Evolutionary conservation across 2,329 filamentous ascomycete genomes (phyloP).

Genomic region (Cordyceps sp.): DNA sequence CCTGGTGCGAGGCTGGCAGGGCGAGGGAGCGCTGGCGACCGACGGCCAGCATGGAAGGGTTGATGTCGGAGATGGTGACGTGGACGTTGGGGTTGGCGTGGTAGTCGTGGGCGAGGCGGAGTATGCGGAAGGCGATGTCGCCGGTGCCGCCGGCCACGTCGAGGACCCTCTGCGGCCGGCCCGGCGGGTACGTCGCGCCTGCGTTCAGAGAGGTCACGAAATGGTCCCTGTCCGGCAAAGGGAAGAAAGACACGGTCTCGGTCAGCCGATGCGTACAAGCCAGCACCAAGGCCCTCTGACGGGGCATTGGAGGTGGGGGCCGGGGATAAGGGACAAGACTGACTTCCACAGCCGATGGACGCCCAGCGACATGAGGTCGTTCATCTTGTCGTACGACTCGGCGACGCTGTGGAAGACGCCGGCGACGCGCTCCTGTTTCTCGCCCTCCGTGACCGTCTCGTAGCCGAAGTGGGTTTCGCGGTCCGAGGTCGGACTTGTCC

Average conservation of each 20-base stretch:
- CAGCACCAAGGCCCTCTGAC: no score
- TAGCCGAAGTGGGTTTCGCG: conserved; percentile 82
- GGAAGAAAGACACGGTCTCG: not conserved
- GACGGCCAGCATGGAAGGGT: conserved; percentile 83
- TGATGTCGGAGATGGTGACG: conserved; percentile 92
- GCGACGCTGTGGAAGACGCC: conserved; percentile 92
- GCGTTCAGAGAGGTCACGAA: conserved; percentile 88
- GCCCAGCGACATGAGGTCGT: conserved; percentile 96
- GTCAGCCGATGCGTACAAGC: no score
- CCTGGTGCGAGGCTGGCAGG: conserved; percentile 36
- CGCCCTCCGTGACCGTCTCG: conserved; percentile 61
- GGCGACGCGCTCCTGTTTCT: conserved; percentile 60
- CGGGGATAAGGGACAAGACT: conserved; percentile 8
- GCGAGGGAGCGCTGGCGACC: conserved; percentile 60
- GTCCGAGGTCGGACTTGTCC: conserved; percentile 19
- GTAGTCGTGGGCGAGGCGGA: conserved; percentile 77
- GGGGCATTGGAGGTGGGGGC: not conserved
- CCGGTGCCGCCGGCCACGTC: conserved; percentile 95
- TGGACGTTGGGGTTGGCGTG: conserved; percentile 55
- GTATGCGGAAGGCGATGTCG: conserved; percentile 93
- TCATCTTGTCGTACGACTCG: conserved; percentile 92
- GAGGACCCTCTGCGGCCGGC: conserved; percentile 53
- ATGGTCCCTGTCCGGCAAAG: conserved; percentile 42
- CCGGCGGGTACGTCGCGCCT: conserved; percentile 35
- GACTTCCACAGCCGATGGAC: conserved; percentile 91